Conservation (phyloP, 441 rosid genomes). For the Oxalis stricta region DNA sequence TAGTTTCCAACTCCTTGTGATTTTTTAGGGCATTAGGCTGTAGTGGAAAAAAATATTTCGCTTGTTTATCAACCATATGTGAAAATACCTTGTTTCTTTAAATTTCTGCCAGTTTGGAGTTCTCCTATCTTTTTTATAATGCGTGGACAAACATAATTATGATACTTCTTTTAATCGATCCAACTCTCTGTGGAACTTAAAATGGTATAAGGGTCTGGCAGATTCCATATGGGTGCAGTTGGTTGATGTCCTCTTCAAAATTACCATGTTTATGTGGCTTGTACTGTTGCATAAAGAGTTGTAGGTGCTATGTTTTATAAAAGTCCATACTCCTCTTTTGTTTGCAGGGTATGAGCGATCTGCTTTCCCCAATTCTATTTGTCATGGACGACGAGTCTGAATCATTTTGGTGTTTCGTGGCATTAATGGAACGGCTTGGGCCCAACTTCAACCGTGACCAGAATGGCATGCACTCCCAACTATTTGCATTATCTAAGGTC, state of each 20-base stretch:
- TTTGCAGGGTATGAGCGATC: slow-evolving; percentile 93
- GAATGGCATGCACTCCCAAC: slow-evolving; percentile 96
- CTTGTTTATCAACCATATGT: neutral
- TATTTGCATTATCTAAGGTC: slow-evolving; percentile 93
- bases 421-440: slow-evolving; percentile 89
- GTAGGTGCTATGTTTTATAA: neutral
- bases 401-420: slow-evolving; percentile 95
- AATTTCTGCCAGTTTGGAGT: too few species aligned
- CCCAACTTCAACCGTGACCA: slow-evolving; percentile 98
- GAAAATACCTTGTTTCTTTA: too few species aligned
- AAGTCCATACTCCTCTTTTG: neutral
- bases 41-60: neutral
- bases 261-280: too few species aligned
- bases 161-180: too few species aligned
- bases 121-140: too few species aligned
- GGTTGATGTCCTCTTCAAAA: too few species aligned
- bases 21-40: slow-evolving; percentile 1
- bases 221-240: too few species aligned
- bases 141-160: too few species aligned
- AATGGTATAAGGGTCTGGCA: too few species aligned
- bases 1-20: slow-evolving; percentile 11
- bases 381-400: slow-evolving; percentile 86
- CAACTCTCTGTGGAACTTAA: too few species aligned
- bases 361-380: slow-evolving; percentile 80
- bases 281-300: neutral